A percentile compares a stretch with the other conserved stretches of the same genome.
Conservation (phyloP, 352 stramenopile species). For the Phytopythium sindhum region DNA sequence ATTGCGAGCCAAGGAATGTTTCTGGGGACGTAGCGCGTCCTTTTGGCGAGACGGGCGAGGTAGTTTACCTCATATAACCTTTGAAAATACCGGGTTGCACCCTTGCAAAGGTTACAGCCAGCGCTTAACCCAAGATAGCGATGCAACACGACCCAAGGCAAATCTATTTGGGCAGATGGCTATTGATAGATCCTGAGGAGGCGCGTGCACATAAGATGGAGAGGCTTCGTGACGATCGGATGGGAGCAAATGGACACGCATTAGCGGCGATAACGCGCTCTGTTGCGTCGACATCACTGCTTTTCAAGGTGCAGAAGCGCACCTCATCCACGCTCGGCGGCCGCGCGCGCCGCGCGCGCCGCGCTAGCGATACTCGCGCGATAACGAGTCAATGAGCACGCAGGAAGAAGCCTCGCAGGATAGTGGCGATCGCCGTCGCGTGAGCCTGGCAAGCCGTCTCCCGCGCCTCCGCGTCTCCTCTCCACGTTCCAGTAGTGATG, state of each 20-base stretch:
- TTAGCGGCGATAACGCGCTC: background rate
- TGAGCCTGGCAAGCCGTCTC: background rate
- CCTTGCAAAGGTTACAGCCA: background rate
- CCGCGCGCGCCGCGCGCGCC: background rate
- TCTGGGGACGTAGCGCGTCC: too few species aligned
- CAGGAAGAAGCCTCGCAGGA: background rate
- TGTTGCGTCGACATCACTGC: background rate
- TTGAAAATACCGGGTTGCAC: too few species aligned
- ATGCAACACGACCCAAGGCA: background rate
- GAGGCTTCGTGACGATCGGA: background rate
- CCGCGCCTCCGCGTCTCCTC: background rate
- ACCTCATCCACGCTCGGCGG: background rate
- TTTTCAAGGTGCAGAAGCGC: background rate
- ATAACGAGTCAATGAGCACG: background rate
- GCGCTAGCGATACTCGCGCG: background rate
- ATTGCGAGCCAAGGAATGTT: too few species aligned
- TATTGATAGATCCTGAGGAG: background rate
- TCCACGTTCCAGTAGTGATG: background rate
- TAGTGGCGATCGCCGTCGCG: background rate
- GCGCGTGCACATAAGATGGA: background rate
- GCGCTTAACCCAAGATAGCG: background rate
- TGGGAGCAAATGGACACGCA: background rate
- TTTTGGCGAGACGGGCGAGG: too few species aligned
- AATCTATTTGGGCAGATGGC: background rate
- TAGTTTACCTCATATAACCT: too few species aligned